Evolutionary conservation across 306 rosid genomes (phyloP).

Genomic region (Quercus wislizeni): DNA sequence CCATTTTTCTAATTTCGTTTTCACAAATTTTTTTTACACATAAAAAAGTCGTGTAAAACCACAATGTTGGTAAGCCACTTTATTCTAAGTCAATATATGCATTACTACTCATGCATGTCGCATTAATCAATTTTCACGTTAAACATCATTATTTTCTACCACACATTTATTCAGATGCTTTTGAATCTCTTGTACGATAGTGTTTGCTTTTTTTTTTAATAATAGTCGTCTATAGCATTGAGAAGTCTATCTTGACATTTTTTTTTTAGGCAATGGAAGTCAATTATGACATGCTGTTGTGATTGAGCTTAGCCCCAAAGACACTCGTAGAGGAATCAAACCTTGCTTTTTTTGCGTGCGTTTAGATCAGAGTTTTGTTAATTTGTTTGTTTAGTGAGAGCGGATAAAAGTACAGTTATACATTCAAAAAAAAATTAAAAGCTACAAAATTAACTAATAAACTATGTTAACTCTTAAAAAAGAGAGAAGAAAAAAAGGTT

Average conservation of each 20-base stretch:
- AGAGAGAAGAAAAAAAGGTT: no score
- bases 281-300: no score
- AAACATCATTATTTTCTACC: background rate
- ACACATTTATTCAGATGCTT: background rate
- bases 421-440: no score
- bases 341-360: no score
- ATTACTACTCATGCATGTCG: background rate
- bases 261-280: background rate
- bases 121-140: background rate
- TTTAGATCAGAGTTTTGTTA: no score
- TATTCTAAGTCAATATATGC: background rate
- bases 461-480: no score
- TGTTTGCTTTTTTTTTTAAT: background rate
- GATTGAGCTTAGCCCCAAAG: no score
- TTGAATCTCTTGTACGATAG: background rate
- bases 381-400: no score
- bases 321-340: no score
- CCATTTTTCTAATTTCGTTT: slow-evolving; percentile 21
- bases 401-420: no score
- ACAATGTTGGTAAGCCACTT: slow-evolving; percentile 2
- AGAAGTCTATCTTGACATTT: background rate
- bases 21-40: background rate
- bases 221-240: background rate
- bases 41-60: slow-evolving; percentile 32
- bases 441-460: no score